Evolutionary conservation across 495 filamentous ascomycete species (phyloP).

Genomic region (Tuber indicum): DNA sequence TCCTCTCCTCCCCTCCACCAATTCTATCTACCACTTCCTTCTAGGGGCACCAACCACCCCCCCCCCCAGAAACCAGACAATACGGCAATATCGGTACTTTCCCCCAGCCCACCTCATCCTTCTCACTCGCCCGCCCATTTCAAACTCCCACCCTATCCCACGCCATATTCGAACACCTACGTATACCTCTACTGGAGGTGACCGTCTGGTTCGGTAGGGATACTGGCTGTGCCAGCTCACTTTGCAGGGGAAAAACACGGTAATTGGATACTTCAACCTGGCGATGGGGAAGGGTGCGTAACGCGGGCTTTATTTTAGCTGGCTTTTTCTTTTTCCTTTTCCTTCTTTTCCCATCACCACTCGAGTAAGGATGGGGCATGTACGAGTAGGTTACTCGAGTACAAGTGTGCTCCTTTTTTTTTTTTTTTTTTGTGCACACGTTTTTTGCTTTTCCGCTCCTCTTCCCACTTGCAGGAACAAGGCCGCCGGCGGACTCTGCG

Average conservation of each 20-base stretch:
- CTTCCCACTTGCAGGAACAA: not conserved
- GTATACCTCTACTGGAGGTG: conserved; percentile 28
- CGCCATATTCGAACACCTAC: conserved; percentile 12
- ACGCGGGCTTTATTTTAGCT: conserved; percentile 8
- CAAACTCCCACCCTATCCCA: not conserved
- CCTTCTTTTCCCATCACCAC: not conserved
- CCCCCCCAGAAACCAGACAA: not conserved
- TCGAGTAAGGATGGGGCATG: not conserved
- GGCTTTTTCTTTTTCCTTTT: not conserved
- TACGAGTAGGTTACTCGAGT: not conserved
- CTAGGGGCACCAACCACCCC: not conserved
- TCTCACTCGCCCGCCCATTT: not conserved
- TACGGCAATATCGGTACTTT: not conserved
- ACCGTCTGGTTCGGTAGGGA: conserved; percentile 26
- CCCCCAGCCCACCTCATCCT: not conserved
- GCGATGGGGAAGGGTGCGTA: conserved; percentile 37
- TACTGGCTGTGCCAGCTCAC: conserved; percentile 36
- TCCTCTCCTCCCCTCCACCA: not conserved
- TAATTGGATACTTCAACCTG: conserved; percentile 31
- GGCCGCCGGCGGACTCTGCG: not conserved
- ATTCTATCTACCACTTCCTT: not conserved
- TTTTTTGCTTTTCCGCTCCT: not conserved
- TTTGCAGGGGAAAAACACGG: conserved; percentile 33
- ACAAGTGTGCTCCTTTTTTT: not conserved
- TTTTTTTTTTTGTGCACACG: not conserved